Evolutionary conservation across 495 filamentous ascomycete genomes (phyloP).

Genomic region (Talaromyces trachyspermus): DNA sequence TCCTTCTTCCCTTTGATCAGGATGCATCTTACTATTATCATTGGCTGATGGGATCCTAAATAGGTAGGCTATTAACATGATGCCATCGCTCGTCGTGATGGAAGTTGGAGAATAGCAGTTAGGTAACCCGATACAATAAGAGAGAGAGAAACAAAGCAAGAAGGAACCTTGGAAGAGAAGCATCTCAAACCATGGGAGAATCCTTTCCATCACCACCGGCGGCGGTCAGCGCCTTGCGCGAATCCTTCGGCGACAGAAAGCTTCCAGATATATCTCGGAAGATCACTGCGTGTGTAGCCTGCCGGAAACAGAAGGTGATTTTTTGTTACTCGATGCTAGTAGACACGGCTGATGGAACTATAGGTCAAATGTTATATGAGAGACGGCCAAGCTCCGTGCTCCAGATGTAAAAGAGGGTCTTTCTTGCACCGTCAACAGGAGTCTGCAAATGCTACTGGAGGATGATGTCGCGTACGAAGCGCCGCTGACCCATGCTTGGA

Average conservation of each 20-base stretch:
- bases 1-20: not conserved
- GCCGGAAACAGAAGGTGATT: constrained; percentile 30
- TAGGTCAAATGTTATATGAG: constrained; percentile 40
- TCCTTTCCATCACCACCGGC: constrained; percentile 15
- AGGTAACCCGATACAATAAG: not conserved
- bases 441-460: constrained; percentile 30
- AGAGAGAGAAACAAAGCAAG: not conserved
- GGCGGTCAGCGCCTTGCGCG: constrained; percentile 19
- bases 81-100: not conserved
- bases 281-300: constrained; percentile 35
- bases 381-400: constrained; percentile 24
- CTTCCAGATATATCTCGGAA: constrained; percentile 30
- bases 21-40: not conserved
- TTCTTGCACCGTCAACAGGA: constrained; percentile 27
- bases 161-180: not conserved
- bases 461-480: constrained; percentile 24
- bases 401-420: constrained; percentile 23
- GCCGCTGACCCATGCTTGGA: not conserved
- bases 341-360: not conserved
- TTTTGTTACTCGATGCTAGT: constrained; percentile 7
- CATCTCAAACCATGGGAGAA: constrained; percentile 9
- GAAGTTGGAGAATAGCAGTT: not conserved
- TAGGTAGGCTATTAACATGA: not conserved
- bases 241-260: constrained; percentile 29
- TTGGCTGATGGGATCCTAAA: not conserved